phyloP scores from a whole-genome alignment of 1,284 basidiomycete species.

The Ustilago tritici region DNA sequence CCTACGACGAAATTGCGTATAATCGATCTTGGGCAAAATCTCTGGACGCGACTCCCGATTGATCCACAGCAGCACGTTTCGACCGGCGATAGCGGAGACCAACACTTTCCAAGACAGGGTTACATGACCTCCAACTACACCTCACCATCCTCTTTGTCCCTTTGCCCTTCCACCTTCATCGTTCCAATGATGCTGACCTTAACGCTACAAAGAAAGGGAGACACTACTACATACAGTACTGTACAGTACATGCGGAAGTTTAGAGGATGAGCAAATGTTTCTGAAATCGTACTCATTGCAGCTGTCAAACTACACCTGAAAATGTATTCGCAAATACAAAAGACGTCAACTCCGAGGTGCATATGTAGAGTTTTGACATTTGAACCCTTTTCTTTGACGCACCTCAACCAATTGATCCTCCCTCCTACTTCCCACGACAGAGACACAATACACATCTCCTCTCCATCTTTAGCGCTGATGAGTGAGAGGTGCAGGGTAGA shows the following conservation, averaged over 20 bases:
- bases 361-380: slow-evolving; percentile 18
- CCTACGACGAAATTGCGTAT: not conserved
- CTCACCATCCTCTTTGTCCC: not conserved
- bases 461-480: not conserved
- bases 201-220: not conserved
- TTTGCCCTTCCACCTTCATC: not conserved
- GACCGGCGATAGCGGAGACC: slow-evolving; percentile 4
- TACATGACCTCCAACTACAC: slow-evolving; percentile 6
- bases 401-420: not conserved
- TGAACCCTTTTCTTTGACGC: slow-evolving; percentile 1
- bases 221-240: not conserved
- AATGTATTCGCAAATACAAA: slow-evolving; percentile 9
- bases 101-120: slow-evolving; percentile 8
- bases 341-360: slow-evolving; percentile 15
- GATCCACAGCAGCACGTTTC: not conserved
- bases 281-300: not conserved
- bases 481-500: slow-evolving; percentile 15
- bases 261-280: not conserved
- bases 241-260: not conserved
- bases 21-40: not conserved
- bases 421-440: slow-evolving; percentile 30
- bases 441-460: slow-evolving; percentile 9
- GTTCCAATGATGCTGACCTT: not conserved
- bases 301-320: slow-evolving; percentile 1
- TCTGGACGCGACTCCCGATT: not conserved